phyloP scores from a whole-genome alignment of 2,329 filamentous ascomycete species.

The Dactylonectria estremocensis region DNA sequence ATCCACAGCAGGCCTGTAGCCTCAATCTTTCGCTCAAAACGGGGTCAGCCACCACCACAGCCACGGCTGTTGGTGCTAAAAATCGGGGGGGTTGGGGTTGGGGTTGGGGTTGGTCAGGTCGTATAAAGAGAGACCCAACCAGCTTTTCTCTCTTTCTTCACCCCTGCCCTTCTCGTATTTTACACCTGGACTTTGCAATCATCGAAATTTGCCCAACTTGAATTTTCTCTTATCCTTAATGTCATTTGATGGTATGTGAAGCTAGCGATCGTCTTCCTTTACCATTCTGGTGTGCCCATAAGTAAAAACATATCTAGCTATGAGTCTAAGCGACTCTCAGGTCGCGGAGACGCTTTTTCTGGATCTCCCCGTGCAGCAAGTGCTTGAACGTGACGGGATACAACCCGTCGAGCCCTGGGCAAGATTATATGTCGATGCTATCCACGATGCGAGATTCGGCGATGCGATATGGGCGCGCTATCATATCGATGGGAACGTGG shows the following conservation, averaged over 20 bases:
- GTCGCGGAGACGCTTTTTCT: constrained; percentile 14
- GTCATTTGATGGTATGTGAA: not conserved
- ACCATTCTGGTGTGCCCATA: not conserved
- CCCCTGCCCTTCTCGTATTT: not conserved
- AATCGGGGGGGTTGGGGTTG: too few relatives aligned
- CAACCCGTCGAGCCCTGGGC: constrained; percentile 48
- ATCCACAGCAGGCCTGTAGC: too few relatives aligned
- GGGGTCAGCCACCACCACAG: too few relatives aligned
- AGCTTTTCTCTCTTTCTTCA: not conserved
- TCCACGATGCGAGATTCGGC: too few relatives aligned
- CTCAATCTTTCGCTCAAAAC: too few relatives aligned
- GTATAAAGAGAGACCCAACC: too few relatives aligned
- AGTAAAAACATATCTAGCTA: not conserved
- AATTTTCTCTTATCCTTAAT: not conserved
- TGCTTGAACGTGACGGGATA: constrained; percentile 43
- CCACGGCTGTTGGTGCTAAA: too few relatives aligned
- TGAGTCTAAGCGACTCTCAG: not conserved
- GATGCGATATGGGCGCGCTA: constrained; percentile 23
- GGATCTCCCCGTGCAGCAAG: constrained; percentile 8
- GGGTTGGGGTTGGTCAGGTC: too few relatives aligned
- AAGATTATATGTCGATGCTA: too few relatives aligned
- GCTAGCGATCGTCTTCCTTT: not conserved
- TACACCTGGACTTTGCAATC: not conserved
- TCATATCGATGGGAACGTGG: constrained; percentile 7
- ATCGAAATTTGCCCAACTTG: not conserved